Evolutionary conservation across 1,284 basidiomycete species (phyloP), one percentile per base, ranked within the genome.

Genomic region (Pseudozyma flocculosa): DNA sequence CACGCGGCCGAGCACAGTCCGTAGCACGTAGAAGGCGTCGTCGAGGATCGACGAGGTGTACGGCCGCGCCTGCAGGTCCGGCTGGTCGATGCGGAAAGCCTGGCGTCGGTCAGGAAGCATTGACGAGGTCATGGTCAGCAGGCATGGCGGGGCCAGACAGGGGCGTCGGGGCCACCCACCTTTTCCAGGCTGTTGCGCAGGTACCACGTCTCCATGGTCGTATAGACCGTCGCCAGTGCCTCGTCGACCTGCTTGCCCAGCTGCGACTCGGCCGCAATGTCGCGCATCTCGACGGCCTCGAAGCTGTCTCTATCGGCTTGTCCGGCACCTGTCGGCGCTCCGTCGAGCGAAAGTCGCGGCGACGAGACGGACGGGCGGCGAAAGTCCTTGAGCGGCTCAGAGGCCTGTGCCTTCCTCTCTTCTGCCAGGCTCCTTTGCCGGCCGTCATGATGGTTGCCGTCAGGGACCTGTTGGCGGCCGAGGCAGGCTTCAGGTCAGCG

Each of bases 171-270:
- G n/a, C n/a, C n/a, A n/a, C 76, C 21, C 59, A 88, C 92, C 82
- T 93, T 93, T 73, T 94, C 89, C 43, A 95, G 86, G 51, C 86
- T 87, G 13, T 84, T 86, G n/a, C 89, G 85, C 17, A 88, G 84
- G 78, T 93, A 96, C 92, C 92, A 97, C 3, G 87, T 80, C 78
- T 98, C 94, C 54, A 98, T 82, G 1, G 93, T 92, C 36, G 87
- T 83, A 73, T 95, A 97, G 72, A 88, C 92, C 17, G 83, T 84
- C 9, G 79, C 79, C 29, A 93, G 82, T 13, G 58, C 29, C 15
- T 55, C 50, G 8, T 61, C 54, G 17, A 75, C 38, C 43, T 93
- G 80, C 50, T 85, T 82, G 23, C 88, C 84, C 50, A 96, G 87
- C 8, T 86, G 80, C 68, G 70, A 61, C 85, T 84, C 43, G 78